Conservation (phyloP, 2,329 filamentous ascomycete species). For the Emmonsiellopsis sp. region DNA sequence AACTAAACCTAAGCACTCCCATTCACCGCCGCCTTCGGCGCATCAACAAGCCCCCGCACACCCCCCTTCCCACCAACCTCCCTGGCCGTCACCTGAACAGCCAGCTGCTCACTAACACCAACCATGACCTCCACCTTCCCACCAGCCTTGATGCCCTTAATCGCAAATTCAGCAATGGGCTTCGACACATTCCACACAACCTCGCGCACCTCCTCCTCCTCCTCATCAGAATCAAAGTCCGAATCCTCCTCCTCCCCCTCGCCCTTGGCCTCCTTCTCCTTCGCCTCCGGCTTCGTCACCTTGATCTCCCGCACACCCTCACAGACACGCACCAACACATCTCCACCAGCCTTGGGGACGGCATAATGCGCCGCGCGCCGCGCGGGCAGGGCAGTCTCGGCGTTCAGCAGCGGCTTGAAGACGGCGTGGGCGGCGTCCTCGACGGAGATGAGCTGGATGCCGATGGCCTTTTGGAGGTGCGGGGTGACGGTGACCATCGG, state of each 20-base stretch:
- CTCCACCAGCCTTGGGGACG: conserved; percentile 69
- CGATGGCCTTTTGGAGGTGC: conserved; percentile 80
- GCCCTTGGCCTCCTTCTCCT: conserved; percentile 48
- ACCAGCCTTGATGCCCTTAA: conserved; percentile 77
- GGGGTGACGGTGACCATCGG: conserved; percentile 88
- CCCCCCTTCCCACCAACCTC: conserved; percentile 84
- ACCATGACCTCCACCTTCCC: conserved; percentile 90
- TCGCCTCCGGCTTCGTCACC: conserved; percentile 76
- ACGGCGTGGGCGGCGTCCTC: conserved; percentile 46
- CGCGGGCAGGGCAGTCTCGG: conserved; percentile 83
- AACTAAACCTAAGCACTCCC: conserved; percentile 17
- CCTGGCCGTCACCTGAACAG: conserved; percentile 68
- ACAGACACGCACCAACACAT: conserved; percentile 77
- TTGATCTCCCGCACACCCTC: conserved; percentile 90
- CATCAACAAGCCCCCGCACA: conserved; percentile 54
- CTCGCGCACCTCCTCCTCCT: conserved; percentile 72
- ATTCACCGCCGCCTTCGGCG: conserved; percentile 24
- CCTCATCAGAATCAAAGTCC: conserved; percentile 52
- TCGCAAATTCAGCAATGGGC: conserved; percentile 72
- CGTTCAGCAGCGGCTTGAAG: conserved; percentile 71
- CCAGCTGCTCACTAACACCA: conserved; percentile 72
- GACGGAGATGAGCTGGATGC: conserved; percentile 57
- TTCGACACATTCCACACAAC: conserved; percentile 85
- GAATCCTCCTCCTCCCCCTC: conserved; percentile 52
- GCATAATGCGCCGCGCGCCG: conserved; percentile 72